These are phyloP conservation scores for Hydnomerulius pinastri DNA, from an alignment of 768 basidiomycete species.

Conservation along the genomic window DNA sequence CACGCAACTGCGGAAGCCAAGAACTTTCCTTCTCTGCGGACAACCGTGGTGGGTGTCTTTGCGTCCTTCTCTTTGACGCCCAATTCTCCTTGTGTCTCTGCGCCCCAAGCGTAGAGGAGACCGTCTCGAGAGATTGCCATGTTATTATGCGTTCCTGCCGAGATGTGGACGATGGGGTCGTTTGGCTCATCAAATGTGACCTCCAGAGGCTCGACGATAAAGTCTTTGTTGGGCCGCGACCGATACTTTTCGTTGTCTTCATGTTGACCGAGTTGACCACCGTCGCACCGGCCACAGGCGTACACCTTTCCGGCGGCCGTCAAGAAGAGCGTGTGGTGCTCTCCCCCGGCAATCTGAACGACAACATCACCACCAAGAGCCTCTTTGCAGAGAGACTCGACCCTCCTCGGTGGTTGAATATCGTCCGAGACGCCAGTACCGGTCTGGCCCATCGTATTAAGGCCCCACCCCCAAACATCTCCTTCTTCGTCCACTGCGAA, in stretches of 20 bases:
- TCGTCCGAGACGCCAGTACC: constrained; percentile 57
- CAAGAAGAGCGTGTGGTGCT: constrained; percentile 90
- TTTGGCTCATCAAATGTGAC: constrained; percentile 63
- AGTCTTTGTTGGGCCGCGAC: constrained; percentile 55
- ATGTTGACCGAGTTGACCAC: constrained; percentile 75
- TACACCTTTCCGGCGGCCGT: constrained; percentile 82
- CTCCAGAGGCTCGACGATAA: constrained; percentile 63
- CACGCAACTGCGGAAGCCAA: constrained; percentile 55
- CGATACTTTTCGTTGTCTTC: constrained; percentile 70
- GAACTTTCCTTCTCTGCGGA: constrained; percentile 70
- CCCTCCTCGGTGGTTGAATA: constrained; percentile 63
- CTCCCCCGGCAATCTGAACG: constrained; percentile 77
- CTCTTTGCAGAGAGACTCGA: constrained; percentile 62
- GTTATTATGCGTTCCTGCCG: constrained; percentile 72
- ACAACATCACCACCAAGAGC: constrained; percentile 63
- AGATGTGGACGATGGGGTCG: constrained; percentile 66
- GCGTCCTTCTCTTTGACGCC: constrained; percentile 65
- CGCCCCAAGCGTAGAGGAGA: constrained; percentile 76
- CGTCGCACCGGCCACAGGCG: constrained; percentile 83
- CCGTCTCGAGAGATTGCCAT: constrained; percentile 68
- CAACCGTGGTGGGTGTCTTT: constrained; percentile 63
- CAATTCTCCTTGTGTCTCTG: constrained; percentile 76
- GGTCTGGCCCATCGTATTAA: constrained; percentile 86
- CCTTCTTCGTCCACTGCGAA: constrained; percentile 88
- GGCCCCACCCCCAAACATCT: constrained; percentile 93